Evolutionary conservation across 768 basidiomycete species (phyloP), one percentile per base, ranked within the genome.

Genomic region (Galerina sulciceps): DNA sequence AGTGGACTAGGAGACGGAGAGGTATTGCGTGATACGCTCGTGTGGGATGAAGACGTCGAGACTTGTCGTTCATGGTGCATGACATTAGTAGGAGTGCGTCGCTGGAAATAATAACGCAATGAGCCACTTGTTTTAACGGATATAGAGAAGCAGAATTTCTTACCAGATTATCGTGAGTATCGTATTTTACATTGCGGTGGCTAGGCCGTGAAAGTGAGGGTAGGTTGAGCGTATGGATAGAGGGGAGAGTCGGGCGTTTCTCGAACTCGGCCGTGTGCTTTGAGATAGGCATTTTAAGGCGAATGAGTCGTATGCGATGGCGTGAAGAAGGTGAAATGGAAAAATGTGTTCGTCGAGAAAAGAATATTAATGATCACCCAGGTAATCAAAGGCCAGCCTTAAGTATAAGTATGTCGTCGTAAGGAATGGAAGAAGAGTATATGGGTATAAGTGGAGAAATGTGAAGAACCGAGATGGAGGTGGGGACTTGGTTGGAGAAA

Each of bases 171-270:
- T 65, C 53, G 58, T 64, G 59, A 59, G 37, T 54, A 40, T 58
- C 55, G 51, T 66, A 59, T 52, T 45, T 50, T 67, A 62, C 58
- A 61, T 70, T 69, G 59, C 57, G 40, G 55, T 57, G 42, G 38
- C 23, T 50, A 53, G 57, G 42, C 48, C 52, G 53, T 52, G 63
- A 62, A 43, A 58, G 70, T 62, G 67, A 68, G 14, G 65, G 65
- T 41, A 85, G 76, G 53, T 79, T 69, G 55, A 85, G 81, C 10
- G 81, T 71, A 55, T 75, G 81, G 10, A 87, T 75, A 10, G 85
- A 73, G 13, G 85, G 85, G 11, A 87, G 80, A 1, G 78, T 81
- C 20, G 84, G 83, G 34, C 83, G 83, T 38, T 55, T 54, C 23
- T 65, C 53, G 23, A 52, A 53, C 53, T 61, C 59, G 53, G 45